Conservation (phyloP, 2,329 filamentous ascomycete species). For the Pseudogymnoascus pannorum region DNA sequence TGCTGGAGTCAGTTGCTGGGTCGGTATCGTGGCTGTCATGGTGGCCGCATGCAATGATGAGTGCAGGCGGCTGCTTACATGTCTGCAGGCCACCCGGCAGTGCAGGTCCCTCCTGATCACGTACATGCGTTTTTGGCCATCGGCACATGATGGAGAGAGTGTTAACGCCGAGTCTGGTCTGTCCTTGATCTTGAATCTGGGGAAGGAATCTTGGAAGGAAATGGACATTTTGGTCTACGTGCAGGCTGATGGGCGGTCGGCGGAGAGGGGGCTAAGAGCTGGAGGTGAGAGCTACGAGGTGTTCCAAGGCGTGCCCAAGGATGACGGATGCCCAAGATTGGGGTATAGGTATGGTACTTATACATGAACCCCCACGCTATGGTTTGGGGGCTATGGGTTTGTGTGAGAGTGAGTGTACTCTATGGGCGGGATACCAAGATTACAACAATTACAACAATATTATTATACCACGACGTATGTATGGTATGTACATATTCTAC, state of each 20-base stretch:
- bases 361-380: background rate
- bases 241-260: background rate
- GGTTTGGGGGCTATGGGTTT: background rate
- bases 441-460: background rate
- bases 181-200: background rate
- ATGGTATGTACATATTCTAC: too few species aligned
- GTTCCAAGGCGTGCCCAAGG: background rate
- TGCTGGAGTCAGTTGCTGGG: background rate
- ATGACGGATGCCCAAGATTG: background rate
- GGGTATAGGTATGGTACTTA: background rate
- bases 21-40: background rate
- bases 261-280: background rate
- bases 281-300: background rate
- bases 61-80: conserved; percentile 6
- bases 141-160: background rate
- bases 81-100: conserved; percentile 2
- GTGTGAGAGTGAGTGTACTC: background rate
- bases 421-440: background rate
- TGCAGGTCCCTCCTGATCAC: conserved; percentile 5
- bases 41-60: conserved; percentile 3
- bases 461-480: too few species aligned
- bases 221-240: background rate
- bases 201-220: background rate
- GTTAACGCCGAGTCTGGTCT: background rate
- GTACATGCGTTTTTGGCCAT: background rate